Percentiles rank a stretch among this genome's conserved stretches.
Evolutionary conservation across 2,329 filamentous ascomycete species (phyloP).

Genomic region (Aspergillus novofumigatus): DNA sequence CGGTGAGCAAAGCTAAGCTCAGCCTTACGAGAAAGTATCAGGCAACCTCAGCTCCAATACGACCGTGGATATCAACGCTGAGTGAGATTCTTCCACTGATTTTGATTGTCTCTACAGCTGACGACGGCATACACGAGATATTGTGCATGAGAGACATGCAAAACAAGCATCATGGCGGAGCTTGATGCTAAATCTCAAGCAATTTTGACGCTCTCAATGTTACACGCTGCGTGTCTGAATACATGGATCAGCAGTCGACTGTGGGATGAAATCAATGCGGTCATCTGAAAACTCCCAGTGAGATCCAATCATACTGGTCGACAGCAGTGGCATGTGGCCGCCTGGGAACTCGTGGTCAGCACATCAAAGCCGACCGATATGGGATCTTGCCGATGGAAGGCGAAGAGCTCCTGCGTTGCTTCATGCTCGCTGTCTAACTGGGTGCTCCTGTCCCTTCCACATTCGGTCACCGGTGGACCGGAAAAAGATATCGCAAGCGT

Average conservation of each 20-base stretch:
- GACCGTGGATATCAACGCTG: background rate
- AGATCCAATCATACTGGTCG: background rate
- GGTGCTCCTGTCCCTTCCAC: background rate
- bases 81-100: background rate
- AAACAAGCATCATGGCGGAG: background rate
- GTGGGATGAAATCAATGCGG: background rate
- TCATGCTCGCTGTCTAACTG: background rate
- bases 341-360: background rate
- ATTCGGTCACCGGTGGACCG: slow-evolving; percentile 11
- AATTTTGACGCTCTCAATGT: background rate
- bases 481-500: slow-evolving; percentile 4
- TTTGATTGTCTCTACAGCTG: background rate
- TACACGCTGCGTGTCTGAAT: background rate
- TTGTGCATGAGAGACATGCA: background rate
- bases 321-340: slow-evolving; percentile 2
- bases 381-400: background rate
- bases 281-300: background rate
- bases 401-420: background rate
- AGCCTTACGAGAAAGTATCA: background rate
- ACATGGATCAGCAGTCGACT: background rate
- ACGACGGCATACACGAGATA: background rate
- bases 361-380: background rate
- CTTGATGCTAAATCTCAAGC: background rate
- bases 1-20: background rate
- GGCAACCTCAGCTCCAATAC: background rate